Percentiles rank a stretch among this genome's conserved stretches.
phyloP scores from a whole-genome alignment of 768 basidiomycete genomes.

The Gloeophyllum trabeum region DNA sequence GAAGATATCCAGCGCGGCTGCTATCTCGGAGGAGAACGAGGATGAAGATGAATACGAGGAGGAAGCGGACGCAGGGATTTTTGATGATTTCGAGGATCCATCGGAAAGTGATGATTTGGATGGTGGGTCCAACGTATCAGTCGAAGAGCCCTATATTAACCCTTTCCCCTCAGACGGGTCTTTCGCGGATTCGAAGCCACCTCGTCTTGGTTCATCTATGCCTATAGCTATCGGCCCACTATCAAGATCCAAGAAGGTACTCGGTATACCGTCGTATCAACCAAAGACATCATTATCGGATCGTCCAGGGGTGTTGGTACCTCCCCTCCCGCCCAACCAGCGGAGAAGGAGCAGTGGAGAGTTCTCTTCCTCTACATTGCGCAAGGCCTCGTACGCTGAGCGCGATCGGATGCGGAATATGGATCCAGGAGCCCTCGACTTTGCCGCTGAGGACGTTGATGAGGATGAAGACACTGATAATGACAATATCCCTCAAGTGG shows the following conservation, averaged over 20 bases:
- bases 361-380: constrained; percentile 35
- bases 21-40: constrained; percentile 24
- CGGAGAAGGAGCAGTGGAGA: constrained; percentile 5
- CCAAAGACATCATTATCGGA: constrained; percentile 34
- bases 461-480: constrained; percentile 28
- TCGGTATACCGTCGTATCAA: constrained; percentile 49
- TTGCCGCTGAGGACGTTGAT: constrained; percentile 38
- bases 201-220: constrained; percentile 28
- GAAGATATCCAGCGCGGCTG: constrained; percentile 14
- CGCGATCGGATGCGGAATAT: constrained; percentile 52
- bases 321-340: constrained; percentile 11
- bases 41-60: constrained; percentile 17
- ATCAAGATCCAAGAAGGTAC: constrained; percentile 20
- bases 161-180: not conserved
- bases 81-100: constrained; percentile 13
- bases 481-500: constrained; percentile 15
- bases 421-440: constrained; percentile 64
- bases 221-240: constrained; percentile 46
- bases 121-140: no score
- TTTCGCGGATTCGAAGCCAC: constrained; percentile 1
- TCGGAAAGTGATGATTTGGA: no score
- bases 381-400: constrained; percentile 54
- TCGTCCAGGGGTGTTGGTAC: constrained; percentile 20
- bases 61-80: constrained; percentile 11
- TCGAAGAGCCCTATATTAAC: no score